These are phyloP conservation scores for Withania somnifera DNA, from an alignment of 305 asterid species.

Conservation along the genomic window DNA sequence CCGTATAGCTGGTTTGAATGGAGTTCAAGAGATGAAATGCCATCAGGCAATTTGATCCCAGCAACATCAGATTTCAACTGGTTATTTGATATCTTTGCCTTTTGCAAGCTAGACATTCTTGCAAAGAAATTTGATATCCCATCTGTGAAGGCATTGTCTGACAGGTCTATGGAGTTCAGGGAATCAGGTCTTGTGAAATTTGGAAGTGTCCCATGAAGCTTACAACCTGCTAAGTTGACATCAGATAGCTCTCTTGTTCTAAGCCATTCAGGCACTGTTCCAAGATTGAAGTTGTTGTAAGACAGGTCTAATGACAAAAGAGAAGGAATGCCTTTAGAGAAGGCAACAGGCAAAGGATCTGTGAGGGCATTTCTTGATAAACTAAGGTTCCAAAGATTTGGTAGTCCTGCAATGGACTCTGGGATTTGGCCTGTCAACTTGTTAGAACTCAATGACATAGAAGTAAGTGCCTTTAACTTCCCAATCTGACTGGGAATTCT, in stretches of 20 bases:
- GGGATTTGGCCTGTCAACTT: constrained; percentile 72
- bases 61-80: constrained; percentile 43
- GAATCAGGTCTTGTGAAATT: constrained; percentile 60
- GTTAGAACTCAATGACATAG: constrained; percentile 52
- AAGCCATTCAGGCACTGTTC: constrained; percentile 67
- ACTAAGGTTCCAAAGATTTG: constrained; percentile 69
- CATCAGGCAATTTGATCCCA: constrained; percentile 47
- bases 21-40: constrained; percentile 51
- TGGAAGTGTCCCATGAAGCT: constrained; percentile 59
- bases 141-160: constrained; percentile 51
- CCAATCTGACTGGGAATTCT: constrained; percentile 52
- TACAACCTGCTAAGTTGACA: constrained; percentile 68
- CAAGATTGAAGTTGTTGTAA: constrained; percentile 46
- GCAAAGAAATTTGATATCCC: constrained; percentile 50
- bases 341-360: constrained; percentile 53
- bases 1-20: constrained; percentile 65
- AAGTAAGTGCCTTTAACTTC: constrained; percentile 51
- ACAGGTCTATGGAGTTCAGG: constrained; percentile 57
- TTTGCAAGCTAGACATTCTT: constrained; percentile 44
- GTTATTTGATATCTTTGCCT: constrained; percentile 56
- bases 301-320: constrained; percentile 75
- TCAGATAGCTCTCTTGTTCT: constrained; percentile 50
- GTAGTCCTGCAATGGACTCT: constrained; percentile 49
- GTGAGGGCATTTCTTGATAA: constrained; percentile 56
- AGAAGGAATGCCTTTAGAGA: constrained; percentile 46